phyloP scores from a whole-genome alignment of 1,284 basidiomycete species.

The Moniliella sp. region DNA sequence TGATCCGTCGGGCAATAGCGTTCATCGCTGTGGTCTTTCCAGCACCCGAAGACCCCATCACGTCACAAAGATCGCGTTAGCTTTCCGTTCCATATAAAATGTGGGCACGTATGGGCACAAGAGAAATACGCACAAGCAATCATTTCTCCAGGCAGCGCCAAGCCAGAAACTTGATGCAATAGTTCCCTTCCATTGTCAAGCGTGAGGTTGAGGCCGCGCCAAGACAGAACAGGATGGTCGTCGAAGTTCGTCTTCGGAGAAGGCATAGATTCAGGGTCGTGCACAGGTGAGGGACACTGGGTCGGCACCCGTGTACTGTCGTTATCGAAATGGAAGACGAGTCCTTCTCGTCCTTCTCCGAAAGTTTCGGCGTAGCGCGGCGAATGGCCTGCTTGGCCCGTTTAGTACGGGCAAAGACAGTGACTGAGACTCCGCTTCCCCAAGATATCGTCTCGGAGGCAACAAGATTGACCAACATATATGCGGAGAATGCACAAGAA shows the following conservation, averaged over 20 bases:
- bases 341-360: too few species aligned
- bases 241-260: too few species aligned
- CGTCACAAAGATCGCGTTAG: too few species aligned
- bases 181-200: slow-evolving; percentile 6
- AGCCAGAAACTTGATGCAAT: slow-evolving; percentile 7
- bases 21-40: slow-evolving; percentile 9
- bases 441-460: slow-evolving; percentile 4
- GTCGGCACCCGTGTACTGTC: too few species aligned
- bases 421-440: slow-evolving; percentile 4
- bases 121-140: slow-evolving; percentile 5
- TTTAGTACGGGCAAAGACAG: slow-evolving; percentile 5
- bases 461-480: slow-evolving; percentile 3
- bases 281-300: too few species aligned
- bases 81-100: too few species aligned
- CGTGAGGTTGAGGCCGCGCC: slow-evolving; percentile 5
- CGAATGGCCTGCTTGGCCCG: slow-evolving; percentile 3
- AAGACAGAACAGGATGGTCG: too few species aligned
- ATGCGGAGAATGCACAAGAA: slow-evolving; percentile 7
- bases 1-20: slow-evolving; percentile 5
- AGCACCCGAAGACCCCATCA: slow-evolving; percentile 5
- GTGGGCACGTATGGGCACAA: slow-evolving; percentile 7
- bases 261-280: too few species aligned
- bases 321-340: too few species aligned
- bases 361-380: too few species aligned
- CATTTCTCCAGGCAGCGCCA: slow-evolving; percentile 5